These are phyloP conservation scores for Globisporangium yorkense DNA, from an alignment of 352 stramenopile genomes.

Conservation along the genomic window DNA sequence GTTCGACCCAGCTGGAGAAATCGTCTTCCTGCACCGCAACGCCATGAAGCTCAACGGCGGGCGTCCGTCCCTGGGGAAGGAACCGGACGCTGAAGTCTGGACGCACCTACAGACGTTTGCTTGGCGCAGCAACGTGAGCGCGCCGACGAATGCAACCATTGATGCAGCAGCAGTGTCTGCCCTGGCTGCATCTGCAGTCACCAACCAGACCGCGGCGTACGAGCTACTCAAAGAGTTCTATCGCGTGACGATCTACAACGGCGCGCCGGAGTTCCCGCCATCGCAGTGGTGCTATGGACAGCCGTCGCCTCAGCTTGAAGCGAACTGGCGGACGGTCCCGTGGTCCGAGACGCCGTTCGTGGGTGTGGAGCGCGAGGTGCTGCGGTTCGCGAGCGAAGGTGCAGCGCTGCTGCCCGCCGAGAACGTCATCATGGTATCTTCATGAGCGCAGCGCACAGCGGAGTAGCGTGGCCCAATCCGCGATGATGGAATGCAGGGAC, in stretches of 20 bases:
- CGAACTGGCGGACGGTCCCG: conserved; percentile 9
- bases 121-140: conserved; percentile 3
- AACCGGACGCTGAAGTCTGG: conserved; percentile 10
- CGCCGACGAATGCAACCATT: conserved; percentile 3
- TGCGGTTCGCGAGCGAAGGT: conserved; percentile 6
- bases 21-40: conserved; percentile 60
- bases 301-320: neutral
- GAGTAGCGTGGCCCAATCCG: no score
- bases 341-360: conserved; percentile 8
- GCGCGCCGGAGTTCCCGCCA: conserved; percentile 10
- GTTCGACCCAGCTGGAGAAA: conserved; percentile 17
- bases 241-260: conserved; percentile 14
- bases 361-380: neutral
- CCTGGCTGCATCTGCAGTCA: neutral
- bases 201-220: conserved; percentile 3
- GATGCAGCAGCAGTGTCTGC: neutral
- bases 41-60: conserved; percentile 26
- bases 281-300: conserved; percentile 16
- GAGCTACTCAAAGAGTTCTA: conserved; percentile 12
- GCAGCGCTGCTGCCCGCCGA: conserved; percentile 4
- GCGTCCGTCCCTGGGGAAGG: conserved; percentile 2
- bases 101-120: conserved; percentile 16
- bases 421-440: conserved; percentile 7
- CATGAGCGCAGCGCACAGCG: neutral
- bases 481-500: no score